Evolutionary conservation across 2,329 filamentous ascomycete species (phyloP), one percentile per base, ranked within the genome.

Genomic region (Ophiostoma himal-ulmi): DNA sequence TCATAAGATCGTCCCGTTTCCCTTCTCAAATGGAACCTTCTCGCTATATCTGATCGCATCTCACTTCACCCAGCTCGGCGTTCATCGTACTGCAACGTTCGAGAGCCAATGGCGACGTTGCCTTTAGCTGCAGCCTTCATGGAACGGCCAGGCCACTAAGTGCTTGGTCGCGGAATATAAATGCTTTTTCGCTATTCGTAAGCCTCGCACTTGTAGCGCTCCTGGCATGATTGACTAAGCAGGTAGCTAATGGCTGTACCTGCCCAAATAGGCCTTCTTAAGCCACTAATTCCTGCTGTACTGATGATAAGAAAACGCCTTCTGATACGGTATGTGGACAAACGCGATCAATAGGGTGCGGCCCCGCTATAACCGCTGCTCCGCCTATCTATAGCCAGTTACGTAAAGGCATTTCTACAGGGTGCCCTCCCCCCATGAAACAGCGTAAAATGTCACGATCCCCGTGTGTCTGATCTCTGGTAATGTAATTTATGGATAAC

Each of bases 361-460:
- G 52, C 52, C 52, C 52, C 52, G 13, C 52, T 57, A 26, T 30
- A 66, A 26, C 17, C 20, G 14, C 57, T 3, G 57, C 4, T 62
- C 57, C 57, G 57, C 57, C 57, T 70, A 70, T 70, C 69, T 70
- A 52, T 26, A 41, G 69, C 69, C 69, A 70, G 52, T 70, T 67
- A 70, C 64, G 69, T 70, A 67, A 70, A 8, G 65, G 44, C 44
- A n/a, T 41, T 44, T 44, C 36, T 48, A 5, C 39, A 67, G 66
- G 22, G 65, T 22, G 41, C 37, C 65, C 41, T 30, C 10, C 52
- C 65, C 41, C 20, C 17, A 52, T 37, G 14, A 22, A 22, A 39
- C 66, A 67, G 22, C 39, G 39, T 30, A 34, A 34, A 62, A 36
- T 62, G 26, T 34, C 26, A 62, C 57, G 57, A 62, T 62, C 22